Base-by-base conservation (phyloP, 768 basidiomycete genomes). In the Amanita rimosa region DNA sequence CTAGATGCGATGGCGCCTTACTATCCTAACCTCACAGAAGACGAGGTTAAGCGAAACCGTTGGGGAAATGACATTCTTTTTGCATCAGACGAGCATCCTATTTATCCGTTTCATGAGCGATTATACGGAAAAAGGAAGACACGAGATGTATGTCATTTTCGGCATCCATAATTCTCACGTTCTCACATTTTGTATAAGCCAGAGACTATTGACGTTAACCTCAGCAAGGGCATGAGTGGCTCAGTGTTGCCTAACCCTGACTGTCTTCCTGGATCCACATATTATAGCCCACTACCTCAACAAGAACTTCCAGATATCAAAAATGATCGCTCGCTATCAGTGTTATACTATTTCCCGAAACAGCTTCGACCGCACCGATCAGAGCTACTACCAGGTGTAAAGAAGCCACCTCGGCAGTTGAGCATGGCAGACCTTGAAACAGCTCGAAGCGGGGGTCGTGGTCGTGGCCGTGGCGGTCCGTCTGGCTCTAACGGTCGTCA, bases 261-360 rank as follows among this genome's bases (percentile, higher is more conserved):
- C 48, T 94, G 85, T 58, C 76, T 98, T 10, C 96, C 96, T 3
- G 90, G 91, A 45, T 87, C 93, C 5, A 95, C 90, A 0, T 94
- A 89, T 62, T 81, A 82, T 56, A 79, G 78, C 27, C 91, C 89
- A 7, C 65, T 99, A 31, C 56, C 71, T 4, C 63, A 67, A 17
- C 63, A 79, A 35, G 73, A 73, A 45, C 67, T 88, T 44, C 76
- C 78, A 2, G 93, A 98, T 64, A 83, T 99, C 55, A 74, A 76
- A 57, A 84, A 86, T 60, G 93, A 99, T 64, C 76, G 79, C 19
- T 88, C 94, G 8, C 68, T 98, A 10, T 94, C 92, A 0, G 91
- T 83, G 2, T 65, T 82, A 27, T 98, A 92, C 64, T 82, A 78
- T 63, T 96, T 93, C 76, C 94, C 96, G 0, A 76, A 79, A 58